Evolutionary conservation across 2,329 filamentous ascomycete genomes (phyloP), one percentile per base, ranked within the genome.

Genomic region (Mycocentrospora acerina): DNA sequence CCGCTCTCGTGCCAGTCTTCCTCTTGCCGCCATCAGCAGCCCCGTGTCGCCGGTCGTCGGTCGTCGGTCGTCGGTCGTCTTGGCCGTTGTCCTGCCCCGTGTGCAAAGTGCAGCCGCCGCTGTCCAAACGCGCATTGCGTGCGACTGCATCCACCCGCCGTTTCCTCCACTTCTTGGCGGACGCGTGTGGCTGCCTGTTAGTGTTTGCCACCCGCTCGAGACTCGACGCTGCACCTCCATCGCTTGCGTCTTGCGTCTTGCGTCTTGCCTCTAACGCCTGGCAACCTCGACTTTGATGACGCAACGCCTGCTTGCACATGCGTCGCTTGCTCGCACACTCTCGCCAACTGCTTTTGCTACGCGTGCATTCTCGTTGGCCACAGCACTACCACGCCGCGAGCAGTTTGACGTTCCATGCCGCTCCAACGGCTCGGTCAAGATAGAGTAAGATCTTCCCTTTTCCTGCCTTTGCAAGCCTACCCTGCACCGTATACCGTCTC

Each of bases 381-480:
- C 48, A 15, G 35, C 48, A 22, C 48, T 48, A 12, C 49, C 55
- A 27, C 48, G 38, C 29, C 43, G 37, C 30, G 64, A 70, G 36
- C 48, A 53, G 13, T 38, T 71, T 40, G 45, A 38, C 17, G 56
- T 72, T 11, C 60, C 65, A 9, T 71, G 64, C 48, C 57, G 69
- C 16, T 72, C 71, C 29, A 73, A 70, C 50, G 71, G 70, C 39
- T 55, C 51, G 30, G 64, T 74, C 29, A 64, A 46, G 26, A 43
- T 75, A 30, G 67, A 71, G 71, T 72, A 58, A 51, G 60, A 54
- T 9, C 9, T 22, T 22, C 19, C 9, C 9, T 15, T 6, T 24
- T 22, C 19, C 5, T 22, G 5, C 19, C 9, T 5, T 9, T 22
- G 9, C 19, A 22, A 22, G n/a, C n/a, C n/a, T n/a, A n/a, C n/a